A percentile compares a stretch with the other conserved stretches of the same genome.
Evolutionary conservation across 208 protist genomes (phyloP).

Genomic region (Acanthamoeba healyi): DNA sequence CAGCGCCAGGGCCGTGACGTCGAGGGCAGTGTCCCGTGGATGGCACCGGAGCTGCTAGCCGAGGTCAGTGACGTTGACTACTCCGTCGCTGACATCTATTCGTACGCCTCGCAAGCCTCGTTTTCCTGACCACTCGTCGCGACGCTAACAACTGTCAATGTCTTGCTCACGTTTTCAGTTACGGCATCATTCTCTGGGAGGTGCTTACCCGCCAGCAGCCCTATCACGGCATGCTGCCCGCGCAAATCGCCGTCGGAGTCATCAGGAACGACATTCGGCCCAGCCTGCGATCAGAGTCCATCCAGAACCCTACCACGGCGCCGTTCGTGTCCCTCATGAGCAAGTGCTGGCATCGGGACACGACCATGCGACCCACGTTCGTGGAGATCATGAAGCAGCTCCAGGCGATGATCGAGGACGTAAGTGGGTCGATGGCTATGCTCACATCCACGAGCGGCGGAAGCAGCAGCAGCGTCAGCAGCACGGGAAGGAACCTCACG

Average conservation of each 20-base stretch:
- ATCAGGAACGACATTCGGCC: conserved; percentile 9
- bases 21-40: conserved; percentile 16
- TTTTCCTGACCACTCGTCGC: too few species aligned
- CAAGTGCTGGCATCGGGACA: conserved; percentile 65
- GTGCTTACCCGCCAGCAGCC: conserved; percentile 11
- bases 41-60: background rate
- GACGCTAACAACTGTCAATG: too few species aligned
- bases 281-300: background rate
- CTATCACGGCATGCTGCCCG: background rate
- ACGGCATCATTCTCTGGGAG: conserved; percentile 57
- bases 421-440: background rate
- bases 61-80: background rate
- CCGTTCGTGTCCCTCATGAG: background rate
- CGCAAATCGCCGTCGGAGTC: background rate
- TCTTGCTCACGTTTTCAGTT: background rate
- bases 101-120: too few species aligned
- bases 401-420: background rate
- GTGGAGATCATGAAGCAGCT: conserved; percentile 10
- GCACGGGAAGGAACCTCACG: background rate
- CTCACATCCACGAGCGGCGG: background rate
- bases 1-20: background rate
- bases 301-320: background rate
- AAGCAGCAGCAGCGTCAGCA: background rate
- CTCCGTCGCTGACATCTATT: background rate
- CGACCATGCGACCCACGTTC: background rate